phyloP scores from a whole-genome alignment of 139 green algal genomes.

The Dunaliella sp. region DNA sequence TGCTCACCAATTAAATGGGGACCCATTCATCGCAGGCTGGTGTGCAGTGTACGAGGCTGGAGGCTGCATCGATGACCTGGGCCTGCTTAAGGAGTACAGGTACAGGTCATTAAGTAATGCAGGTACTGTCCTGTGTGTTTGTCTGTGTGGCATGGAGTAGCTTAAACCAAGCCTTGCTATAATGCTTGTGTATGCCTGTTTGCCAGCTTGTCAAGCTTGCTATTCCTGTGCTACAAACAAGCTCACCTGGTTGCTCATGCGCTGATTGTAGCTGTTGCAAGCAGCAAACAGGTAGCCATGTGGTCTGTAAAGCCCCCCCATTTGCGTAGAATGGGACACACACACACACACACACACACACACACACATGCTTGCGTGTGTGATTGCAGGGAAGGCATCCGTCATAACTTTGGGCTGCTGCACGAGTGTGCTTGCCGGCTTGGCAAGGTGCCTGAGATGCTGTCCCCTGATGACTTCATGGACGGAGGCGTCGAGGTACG shows the following conservation, averaged over 20 bases:
- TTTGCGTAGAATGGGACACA: too few relatives aligned
- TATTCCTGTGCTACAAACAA: too few relatives aligned
- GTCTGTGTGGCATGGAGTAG: too few relatives aligned
- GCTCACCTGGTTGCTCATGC: too few relatives aligned
- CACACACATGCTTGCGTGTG: too few relatives aligned
- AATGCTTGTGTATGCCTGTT: too few relatives aligned
- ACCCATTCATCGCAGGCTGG: conserved; percentile 41
- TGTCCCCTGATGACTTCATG: conserved; percentile 60
- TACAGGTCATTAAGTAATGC: too few relatives aligned
- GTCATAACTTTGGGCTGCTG: conserved; percentile 65
- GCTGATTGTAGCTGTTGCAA: not conserved
- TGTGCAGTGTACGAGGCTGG: conserved; percentile 46
- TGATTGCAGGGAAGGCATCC: conserved; percentile 41
- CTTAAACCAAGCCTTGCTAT: too few relatives aligned
- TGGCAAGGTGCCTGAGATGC: conserved; percentile 67
- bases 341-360: too few relatives aligned
- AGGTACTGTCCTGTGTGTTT: too few relatives aligned
- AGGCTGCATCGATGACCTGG: conserved; percentile 38
- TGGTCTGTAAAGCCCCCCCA: not conserved
- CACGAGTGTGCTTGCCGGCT: conserved; percentile 42
- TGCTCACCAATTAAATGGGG: too few relatives aligned
- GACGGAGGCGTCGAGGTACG: conserved; percentile 62
- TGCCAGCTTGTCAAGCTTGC: too few relatives aligned
- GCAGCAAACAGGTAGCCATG: not conserved
- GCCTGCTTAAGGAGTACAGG: conserved; percentile 31